phyloP scores from a whole-genome alignment of 2,329 filamentous ascomycete genomes.

The Tolypocladium paradoxum region DNA sequence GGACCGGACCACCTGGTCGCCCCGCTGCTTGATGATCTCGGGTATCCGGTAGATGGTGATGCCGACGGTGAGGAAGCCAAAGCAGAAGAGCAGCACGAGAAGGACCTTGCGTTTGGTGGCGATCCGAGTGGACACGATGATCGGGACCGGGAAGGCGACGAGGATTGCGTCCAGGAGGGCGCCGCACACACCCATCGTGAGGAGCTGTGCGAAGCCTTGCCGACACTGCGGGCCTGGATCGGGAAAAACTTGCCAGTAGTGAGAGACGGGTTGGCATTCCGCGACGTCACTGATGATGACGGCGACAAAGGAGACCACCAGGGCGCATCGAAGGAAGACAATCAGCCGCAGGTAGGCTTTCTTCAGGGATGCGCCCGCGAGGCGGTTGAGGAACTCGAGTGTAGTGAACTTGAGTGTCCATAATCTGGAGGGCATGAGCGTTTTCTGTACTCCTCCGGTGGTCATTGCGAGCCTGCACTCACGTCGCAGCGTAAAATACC shows the following conservation, averaged over 20 bases:
- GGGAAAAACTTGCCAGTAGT: constrained; percentile 72
- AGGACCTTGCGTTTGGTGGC: constrained; percentile 65
- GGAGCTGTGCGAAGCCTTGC: constrained; percentile 73
- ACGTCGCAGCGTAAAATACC: constrained; percentile 85
- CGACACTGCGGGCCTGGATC: constrained; percentile 81
- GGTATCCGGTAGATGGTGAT: constrained; percentile 74
- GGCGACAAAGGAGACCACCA: constrained; percentile 65
- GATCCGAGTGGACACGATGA: constrained; percentile 74
- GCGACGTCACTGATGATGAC: constrained; percentile 71
- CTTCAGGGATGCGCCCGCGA: constrained; percentile 75
- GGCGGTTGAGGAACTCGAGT: constrained; percentile 79
- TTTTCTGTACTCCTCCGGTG: not conserved
- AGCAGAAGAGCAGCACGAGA: constrained; percentile 69
- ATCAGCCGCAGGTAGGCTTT: constrained; percentile 63
- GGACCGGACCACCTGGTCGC: constrained; percentile 77
- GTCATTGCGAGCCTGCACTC: constrained; percentile 28
- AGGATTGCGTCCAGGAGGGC: constrained; percentile 82
- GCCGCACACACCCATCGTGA: constrained; percentile 81
- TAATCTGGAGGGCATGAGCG: constrained; percentile 41
- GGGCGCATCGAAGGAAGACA: constrained; percentile 60
- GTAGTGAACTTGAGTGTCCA: constrained; percentile 90
- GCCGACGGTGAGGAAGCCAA: constrained; percentile 67
- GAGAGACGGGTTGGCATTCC: constrained; percentile 68
- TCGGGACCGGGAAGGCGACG: constrained; percentile 78
- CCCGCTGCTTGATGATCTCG: constrained; percentile 57